phyloP scores from a whole-genome alignment of 768 basidiomycete genomes.

The Auricularia heimuer region DNA sequence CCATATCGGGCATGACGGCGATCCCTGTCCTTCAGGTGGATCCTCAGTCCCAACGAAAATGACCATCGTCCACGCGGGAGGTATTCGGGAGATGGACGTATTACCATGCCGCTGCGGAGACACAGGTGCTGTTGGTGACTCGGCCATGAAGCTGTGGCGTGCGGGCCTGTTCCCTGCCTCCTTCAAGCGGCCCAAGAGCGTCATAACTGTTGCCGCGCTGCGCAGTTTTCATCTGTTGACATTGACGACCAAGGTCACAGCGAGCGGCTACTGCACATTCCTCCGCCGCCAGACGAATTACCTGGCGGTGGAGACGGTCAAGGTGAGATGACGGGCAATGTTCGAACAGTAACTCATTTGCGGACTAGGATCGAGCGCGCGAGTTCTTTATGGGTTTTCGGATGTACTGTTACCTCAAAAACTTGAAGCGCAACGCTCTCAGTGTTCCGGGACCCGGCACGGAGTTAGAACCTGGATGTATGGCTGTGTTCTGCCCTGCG shows the following conservation, averaged over 20 bases:
- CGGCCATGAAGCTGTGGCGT: not conserved
- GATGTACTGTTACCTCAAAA: not conserved
- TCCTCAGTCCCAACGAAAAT: not conserved
- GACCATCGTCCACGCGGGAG: not conserved
- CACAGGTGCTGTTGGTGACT: not conserved
- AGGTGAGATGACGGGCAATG: not conserved
- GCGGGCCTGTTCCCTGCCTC: not conserved
- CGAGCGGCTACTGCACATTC: not conserved
- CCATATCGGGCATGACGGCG: not conserved
- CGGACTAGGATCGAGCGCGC: not conserved
- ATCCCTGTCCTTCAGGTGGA: not conserved
- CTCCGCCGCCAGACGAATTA: not conserved
- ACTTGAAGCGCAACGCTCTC: not conserved
- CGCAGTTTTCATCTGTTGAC: not conserved
- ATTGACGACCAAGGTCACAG: not conserved
- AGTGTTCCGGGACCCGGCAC: not conserved
- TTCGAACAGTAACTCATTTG: not conserved
- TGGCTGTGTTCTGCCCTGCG: not conserved
- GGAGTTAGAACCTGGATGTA: not conserved
- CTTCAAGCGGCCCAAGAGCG: not conserved
- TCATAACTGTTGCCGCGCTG: not conserved
- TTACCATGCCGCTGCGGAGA: not conserved
- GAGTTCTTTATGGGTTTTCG: not conserved
- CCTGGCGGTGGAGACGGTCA: not conserved
- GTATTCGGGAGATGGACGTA: not conserved